A percentile compares a stretch with the other conserved stretches of the same genome.
Evolutionary conservation across 345 rosid genomes (phyloP).

Genomic region (Eutrema heterophyllum): DNA sequence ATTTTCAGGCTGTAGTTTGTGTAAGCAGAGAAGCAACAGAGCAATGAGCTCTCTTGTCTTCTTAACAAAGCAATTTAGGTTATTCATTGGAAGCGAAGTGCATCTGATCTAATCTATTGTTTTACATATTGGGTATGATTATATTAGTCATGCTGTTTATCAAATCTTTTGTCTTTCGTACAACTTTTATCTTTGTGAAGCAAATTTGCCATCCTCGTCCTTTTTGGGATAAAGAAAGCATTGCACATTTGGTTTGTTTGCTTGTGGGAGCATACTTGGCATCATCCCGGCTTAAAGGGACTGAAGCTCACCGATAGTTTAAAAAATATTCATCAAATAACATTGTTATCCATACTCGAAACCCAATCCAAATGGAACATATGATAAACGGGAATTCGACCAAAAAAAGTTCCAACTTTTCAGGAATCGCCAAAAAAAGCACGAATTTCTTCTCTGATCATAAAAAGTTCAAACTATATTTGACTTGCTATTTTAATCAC

Average conservation of each 20-base stretch:
- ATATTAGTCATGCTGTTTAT: neutral
- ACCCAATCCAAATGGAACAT: neutral
- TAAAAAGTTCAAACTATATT: no score
- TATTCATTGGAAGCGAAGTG: neutral
- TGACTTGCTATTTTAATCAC: no score
- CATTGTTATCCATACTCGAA: neutral
- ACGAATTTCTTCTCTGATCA: no score
- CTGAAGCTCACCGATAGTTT: neutral
- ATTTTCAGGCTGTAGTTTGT: neutral
- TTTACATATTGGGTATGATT: neutral
- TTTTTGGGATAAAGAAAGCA: no score
- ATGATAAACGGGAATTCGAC: no score
- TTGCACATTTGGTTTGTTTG: neutral
- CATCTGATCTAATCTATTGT: neutral
- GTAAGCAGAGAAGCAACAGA: neutral
- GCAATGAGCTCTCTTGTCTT: neutral
- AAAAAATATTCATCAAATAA: neutral
- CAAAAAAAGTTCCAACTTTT: no score
- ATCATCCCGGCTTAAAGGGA: neutral
- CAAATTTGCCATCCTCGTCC: no score
- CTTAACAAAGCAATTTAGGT: neutral
- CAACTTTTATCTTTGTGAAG: no score
- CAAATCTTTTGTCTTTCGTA: neutral
- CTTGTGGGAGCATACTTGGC: neutral
- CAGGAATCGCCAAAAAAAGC: no score